Base-by-base conservation (phyloP, 306 rosid species). In the Sphenostylis stenocarpa region DNA sequence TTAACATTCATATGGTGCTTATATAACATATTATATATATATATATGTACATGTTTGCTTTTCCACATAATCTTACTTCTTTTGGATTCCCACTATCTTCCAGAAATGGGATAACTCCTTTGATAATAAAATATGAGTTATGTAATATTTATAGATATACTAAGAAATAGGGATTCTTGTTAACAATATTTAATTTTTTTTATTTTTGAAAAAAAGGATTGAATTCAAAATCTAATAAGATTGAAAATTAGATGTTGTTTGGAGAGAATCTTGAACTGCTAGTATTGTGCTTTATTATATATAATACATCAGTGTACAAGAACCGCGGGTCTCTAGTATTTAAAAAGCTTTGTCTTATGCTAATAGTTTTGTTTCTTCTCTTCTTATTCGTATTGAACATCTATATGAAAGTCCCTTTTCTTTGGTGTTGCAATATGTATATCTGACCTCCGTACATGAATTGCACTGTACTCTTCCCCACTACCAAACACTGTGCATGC, bases 401-500 rank as follows among this genome's bases (percentile, higher is more conserved):
- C 21, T 33, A 34, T 62, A 2, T 75, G 7, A 7, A 17, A 52
- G 7, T 7, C 16, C 12, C 3, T 66, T 20, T 52, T 36, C 6
- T 49, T 49, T 33, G 31, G 63, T 51, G 75, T 48, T 26, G 1
- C 58, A 24, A 68, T 16, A 64, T 77, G 77, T 43, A 33, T 70
- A n/a, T 52, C 45, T 77, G 31, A 77, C 81, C 23, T 21, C 74
- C 77, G 78, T 76, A 77, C 85, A 70, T 82, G 78, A 77, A 77
- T 64, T 71, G 21, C 75, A 55, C 80, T 75, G 76, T 58, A 24
- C 45, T 52, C 38, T 65, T 36, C 65, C 44, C 71, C 71, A 45
- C 56, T 17, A 75, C 15, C 78, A 36, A 51, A 63, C 56, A 34
- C 28, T 67, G 21, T 55, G 65, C 65, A 7, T 41, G 38, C 29